phyloP scores from a whole-genome alignment of 306 rosid species.

The Sesbania bispinosa region DNA sequence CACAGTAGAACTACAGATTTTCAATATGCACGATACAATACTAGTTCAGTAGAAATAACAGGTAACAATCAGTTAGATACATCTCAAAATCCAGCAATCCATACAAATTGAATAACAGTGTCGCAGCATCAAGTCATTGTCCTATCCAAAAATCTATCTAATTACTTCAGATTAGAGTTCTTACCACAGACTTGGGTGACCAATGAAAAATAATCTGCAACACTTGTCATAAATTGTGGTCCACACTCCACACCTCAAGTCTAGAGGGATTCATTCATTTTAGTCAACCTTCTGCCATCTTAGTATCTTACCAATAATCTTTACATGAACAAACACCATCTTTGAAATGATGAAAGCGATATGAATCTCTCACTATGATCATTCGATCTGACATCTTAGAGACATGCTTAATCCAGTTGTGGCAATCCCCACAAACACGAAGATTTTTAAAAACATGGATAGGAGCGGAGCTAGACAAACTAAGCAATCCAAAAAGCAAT shows the following conservation, averaged over 20 bases:
- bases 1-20: too few relatives aligned
- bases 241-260: background rate
- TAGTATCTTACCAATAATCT: constrained; percentile 65
- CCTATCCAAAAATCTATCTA: constrained; percentile 13
- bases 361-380: constrained; percentile 72
- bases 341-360: constrained; percentile 86
- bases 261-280: constrained; percentile 12
- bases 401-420: constrained; percentile 73
- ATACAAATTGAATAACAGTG: background rate
- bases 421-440: constrained; percentile 85
- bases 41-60: too few relatives aligned
- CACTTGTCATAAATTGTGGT: background rate
- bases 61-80: too few relatives aligned
- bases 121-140: background rate
- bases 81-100: background rate
- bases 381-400: constrained; percentile 54
- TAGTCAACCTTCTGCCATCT: constrained; percentile 11
- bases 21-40: too few relatives aligned
- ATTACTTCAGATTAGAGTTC: background rate
- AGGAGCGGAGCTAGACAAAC: constrained; percentile 47
- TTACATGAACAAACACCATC: constrained; percentile 69
- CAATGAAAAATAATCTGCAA: background rate
- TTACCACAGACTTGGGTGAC: constrained; percentile 21
- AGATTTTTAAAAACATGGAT: constrained; percentile 74
- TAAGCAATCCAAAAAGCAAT: constrained; percentile 75